Percentiles rank a stretch among this genome's conserved stretches.
Conservation (phyloP, 2,329 filamentous ascomycete species). For the Cladophialophora bantiana region DNA sequence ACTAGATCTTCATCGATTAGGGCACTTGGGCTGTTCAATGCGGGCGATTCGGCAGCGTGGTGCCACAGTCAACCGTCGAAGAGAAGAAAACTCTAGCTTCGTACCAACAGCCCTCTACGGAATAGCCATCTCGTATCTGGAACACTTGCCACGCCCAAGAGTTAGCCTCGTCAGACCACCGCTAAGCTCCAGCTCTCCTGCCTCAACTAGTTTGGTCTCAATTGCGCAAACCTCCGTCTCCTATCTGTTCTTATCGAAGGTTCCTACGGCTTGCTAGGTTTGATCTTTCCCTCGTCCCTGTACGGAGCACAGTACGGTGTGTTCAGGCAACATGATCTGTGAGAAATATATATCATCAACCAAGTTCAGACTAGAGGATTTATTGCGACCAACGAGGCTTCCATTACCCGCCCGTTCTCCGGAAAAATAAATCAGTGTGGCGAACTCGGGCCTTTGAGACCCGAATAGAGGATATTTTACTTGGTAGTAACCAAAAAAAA, state of each 20-base stretch:
- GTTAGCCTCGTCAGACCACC: slow-evolving; percentile 1
- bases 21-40: not conserved
- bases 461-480: not conserved
- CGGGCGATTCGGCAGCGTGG: slow-evolving; percentile 13
- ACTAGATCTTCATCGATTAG: not conserved
- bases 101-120: not conserved
- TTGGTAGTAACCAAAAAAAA: not conserved
- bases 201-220: slow-evolving; percentile 2
- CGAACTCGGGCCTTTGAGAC: not conserved
- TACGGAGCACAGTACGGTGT: slow-evolving; percentile 17
- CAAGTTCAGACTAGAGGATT: not conserved
- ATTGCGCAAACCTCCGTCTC: slow-evolving; percentile 18
- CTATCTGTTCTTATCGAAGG: slow-evolving; percentile 31
- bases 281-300: not conserved
- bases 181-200: not conserved
- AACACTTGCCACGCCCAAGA: not conserved
- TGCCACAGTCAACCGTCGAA: slow-evolving; percentile 9
- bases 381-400: not conserved
- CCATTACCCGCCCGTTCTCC: not conserved
- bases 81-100: not conserved
- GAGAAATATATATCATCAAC: not conserved
- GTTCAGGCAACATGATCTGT: not conserved
- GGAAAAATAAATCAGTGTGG: not conserved
- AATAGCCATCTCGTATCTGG: not conserved
- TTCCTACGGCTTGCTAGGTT: not conserved